Evolutionary conservation across 495 filamentous ascomycete genomes (phyloP).

Genomic region (Neurospora africana): DNA sequence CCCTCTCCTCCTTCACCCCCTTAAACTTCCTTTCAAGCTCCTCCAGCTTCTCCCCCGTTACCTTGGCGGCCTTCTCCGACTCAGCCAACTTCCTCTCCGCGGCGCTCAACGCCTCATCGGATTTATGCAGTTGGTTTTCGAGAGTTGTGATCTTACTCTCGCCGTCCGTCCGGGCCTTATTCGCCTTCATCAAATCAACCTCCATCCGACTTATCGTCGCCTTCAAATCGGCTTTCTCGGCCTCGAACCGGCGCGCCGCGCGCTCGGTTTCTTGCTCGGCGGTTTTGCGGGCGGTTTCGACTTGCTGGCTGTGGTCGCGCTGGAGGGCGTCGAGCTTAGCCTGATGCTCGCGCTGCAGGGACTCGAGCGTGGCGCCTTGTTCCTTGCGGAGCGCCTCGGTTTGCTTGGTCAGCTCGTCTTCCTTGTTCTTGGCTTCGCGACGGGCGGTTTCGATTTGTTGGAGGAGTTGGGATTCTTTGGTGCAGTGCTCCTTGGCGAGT

Average conservation of each 20-base stretch:
- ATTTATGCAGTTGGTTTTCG: not conserved
- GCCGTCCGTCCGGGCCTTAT: constrained; percentile 35
- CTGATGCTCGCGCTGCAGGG: not conserved
- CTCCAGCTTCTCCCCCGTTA: not conserved
- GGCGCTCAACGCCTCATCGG: not conserved
- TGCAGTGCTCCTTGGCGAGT: constrained; percentile 25
- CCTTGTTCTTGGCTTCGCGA: not conserved
- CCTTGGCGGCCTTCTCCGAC: not conserved
- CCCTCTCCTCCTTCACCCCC: constrained; percentile 3
- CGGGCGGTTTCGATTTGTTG: not conserved
- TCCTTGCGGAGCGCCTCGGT: too few species aligned
- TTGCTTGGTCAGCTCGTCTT: constrained; percentile 30
- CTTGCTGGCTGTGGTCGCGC: not conserved
- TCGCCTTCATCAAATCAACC: constrained; percentile 49
- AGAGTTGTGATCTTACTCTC: constrained; percentile 13
- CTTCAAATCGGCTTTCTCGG: constrained; percentile 52
- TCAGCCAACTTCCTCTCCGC: constrained; percentile 2
- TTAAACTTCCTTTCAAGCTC: not conserved
- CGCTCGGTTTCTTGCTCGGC: constrained; percentile 33
- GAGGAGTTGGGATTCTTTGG: not conserved
- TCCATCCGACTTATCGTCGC: constrained; percentile 48
- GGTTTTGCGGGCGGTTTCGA: constrained; percentile 13
- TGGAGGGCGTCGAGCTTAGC: constrained; percentile 16
- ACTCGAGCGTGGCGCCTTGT: constrained; percentile 5
- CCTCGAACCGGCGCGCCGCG: constrained; percentile 34